Percentiles rank a stretch among this genome's conserved stretches.
phyloP scores from a whole-genome alignment of 257 asterid species.

The Solanum neorickii region DNA sequence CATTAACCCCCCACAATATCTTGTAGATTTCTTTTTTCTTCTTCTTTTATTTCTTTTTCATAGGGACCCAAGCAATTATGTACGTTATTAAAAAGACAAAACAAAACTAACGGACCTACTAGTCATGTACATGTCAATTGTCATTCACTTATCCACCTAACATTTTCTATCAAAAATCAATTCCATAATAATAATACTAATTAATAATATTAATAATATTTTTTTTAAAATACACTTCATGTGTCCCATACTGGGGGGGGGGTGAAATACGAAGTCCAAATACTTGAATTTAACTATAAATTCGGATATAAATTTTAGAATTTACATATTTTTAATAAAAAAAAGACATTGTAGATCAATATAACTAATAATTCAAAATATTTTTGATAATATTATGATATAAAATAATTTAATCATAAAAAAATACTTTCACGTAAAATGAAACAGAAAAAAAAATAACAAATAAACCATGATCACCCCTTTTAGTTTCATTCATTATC shows the following conservation, averaged over 20 bases:
- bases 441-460: not conserved
- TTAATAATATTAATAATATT: no score
- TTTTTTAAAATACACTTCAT: no score
- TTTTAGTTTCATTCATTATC: not conserved
- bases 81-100: not conserved
- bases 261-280: not conserved
- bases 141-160: not conserved
- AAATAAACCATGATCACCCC: not conserved
- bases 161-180: not conserved
- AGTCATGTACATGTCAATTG: not conserved
- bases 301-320: not conserved
- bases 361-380: not conserved
- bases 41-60: not conserved
- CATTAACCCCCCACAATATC: not conserved
- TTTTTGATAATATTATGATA: no score
- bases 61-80: not conserved
- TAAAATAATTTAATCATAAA: no score
- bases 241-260: no score
- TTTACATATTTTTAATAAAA: not conserved
- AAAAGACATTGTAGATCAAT: not conserved
- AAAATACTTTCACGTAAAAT: not conserved
- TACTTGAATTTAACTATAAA: not conserved
- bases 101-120: not conserved
- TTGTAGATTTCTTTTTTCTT: not conserved
- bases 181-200: not conserved